Evolutionary conservation across 345 rosid genomes (phyloP), one percentile per base, ranked within the genome.

Genomic region (Populus davidiana): DNA sequence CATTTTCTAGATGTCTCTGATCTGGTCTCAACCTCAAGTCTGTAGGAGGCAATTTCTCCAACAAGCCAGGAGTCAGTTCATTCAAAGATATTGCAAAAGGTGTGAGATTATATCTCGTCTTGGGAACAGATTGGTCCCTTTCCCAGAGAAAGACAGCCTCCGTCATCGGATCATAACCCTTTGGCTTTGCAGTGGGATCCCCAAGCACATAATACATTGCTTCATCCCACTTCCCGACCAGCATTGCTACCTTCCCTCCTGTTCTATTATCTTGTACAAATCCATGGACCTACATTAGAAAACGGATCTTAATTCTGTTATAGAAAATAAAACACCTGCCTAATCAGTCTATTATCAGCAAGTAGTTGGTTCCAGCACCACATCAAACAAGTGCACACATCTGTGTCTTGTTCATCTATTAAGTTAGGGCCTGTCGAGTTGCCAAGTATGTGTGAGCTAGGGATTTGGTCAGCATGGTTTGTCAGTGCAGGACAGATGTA

Each of bases 151-250:
- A 82, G 73, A 91, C 90, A 25, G 97, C 98, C 87, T 96, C 98
- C 7, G 91, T 84, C 99, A 91, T 94, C 75, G 97, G 98, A 82
- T 96, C 99, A 81, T 94, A 96, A 18, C 96, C 98, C 79, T 92
- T 93, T 16, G 98, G 99, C 75, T 96, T 96, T 61, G 87, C 86
- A 2, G 91, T 89, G 64, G 93, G 97, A 88, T 94, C 97, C 71
- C 98, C 98, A 73, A 90, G 77, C 29, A 92, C 98, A 77, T 93
- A 92, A 89, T 96, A 96, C 93, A 96, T 87, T 52, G 97, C 99
- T 81, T 89, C 99, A 73, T 96, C 99, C 99, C 99, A 96, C 89
- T 96, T 96, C 9, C 99, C 98, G 67, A 96, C 85, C 87, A 96
- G 75, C 89, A 94, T 82, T 43, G 98, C 99, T 47, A 96, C 97